phyloP scores from a whole-genome alignment of 1,284 basidiomycete species.

The Fomitopsis palustris region DNA sequence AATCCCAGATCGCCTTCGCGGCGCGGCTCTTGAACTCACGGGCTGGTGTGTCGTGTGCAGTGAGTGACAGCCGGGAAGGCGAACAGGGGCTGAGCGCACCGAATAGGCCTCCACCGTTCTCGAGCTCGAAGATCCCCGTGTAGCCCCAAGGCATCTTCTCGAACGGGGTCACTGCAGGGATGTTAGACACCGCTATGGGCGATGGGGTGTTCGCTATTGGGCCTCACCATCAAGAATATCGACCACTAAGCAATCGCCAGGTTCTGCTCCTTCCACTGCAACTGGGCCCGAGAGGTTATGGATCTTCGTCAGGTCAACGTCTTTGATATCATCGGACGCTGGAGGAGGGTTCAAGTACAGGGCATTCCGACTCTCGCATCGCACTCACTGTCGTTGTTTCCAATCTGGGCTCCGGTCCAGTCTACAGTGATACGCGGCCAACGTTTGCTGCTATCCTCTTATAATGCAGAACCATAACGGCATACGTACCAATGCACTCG shows the following conservation, averaged over 20 bases:
- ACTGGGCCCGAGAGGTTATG: conserved; percentile 79
- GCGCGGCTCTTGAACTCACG: conserved; percentile 68
- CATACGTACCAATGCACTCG: conserved; percentile 59
- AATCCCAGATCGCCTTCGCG: conserved; percentile 80
- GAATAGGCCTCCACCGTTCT: conserved; percentile 75
- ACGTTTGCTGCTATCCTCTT: neutral
- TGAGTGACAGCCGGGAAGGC: neutral
- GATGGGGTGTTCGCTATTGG: neutral
- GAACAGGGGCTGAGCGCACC: conserved; percentile 33
- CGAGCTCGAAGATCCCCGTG: conserved; percentile 72
- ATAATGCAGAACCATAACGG: neutral
- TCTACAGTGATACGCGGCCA: conserved; percentile 46
- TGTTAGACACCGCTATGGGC: neutral
- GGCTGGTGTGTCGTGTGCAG: conserved; percentile 33
- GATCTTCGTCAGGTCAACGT: conserved; percentile 61
- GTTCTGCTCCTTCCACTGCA: conserved; percentile 70
- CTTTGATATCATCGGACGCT: conserved; percentile 67
- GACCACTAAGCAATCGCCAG: conserved; percentile 76
- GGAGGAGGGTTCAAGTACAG: neutral
- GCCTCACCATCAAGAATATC: conserved; percentile 69
- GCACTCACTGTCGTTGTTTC: conserved; percentile 69
- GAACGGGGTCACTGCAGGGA: conserved; percentile 55
- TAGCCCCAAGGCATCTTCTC: conserved; percentile 83
- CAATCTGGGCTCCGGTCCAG: conserved; percentile 75
- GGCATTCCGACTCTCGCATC: neutral